Evolutionary conservation across 306 rosid species (phyloP), one percentile per base, ranked within the genome.

Genomic region (Canavalia gladiata): DNA sequence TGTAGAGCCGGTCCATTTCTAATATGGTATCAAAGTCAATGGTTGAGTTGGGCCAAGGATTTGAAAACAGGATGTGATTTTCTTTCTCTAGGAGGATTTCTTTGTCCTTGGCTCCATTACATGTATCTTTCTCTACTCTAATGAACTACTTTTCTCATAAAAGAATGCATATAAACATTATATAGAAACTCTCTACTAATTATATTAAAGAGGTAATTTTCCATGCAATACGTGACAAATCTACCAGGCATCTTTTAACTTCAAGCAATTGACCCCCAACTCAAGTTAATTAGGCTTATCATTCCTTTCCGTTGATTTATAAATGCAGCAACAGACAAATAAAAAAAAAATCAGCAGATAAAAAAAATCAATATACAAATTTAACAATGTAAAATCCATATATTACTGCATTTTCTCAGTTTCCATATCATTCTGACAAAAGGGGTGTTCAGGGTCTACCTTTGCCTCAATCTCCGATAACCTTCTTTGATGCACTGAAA

Each of bases 381-480:
- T 68, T 43, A 43, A 69, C 68, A 71, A 63, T 10, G 59, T 77
- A 65, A 8, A 45, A 67, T 52, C 31, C 57, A 4, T 7, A 58
- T 10, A 52, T 72, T 29, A 72, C 29, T 63, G 18, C 51, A 8
- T 73, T 72, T 81, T 76, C 55, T 55, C 39, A 66, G 71, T 67
- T 74, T 52, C 18, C 34, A 43, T 50, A 68, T 49, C 41, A 73
- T 72, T 58, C 68, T 28, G 46, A 55, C 74, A 13, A 47, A 79
- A 8, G 3, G 45, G 42, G 64, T 67, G 10, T 60, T 66, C 49
- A 83, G 37, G 69, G 52, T 72, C 76, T 80, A 95, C 99, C 99
- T 91, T 86, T 49, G 84, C 90, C 82, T 95, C 94, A 68, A 95
- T 79, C 83, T 89, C 92, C 54, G 80, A 76, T 81, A 93, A 84